Base-by-base conservation (phyloP, 305 asterid species). In the Andrographis paniculata region DNA sequence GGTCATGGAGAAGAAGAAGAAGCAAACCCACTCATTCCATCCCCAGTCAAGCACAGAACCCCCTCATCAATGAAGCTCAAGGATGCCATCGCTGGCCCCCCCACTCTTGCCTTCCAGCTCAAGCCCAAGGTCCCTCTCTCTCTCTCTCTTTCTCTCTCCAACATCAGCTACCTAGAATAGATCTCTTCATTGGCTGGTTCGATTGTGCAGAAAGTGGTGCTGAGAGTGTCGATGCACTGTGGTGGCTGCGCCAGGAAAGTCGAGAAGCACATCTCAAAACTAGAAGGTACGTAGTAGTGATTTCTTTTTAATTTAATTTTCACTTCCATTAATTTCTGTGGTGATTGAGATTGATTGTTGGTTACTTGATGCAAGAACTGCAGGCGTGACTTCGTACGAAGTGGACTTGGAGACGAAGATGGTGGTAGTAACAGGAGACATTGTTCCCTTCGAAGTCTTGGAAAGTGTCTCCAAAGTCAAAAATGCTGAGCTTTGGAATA, bases 401-500 rank as follows among this genome's bases (percentile, higher is more conserved):
- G 47, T 83, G 45, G 85, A 83, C 52, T 45, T 83, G 72, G 91
- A 83, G 45, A 75, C 74, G 20, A 83, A 83, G 72, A 79, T 73
- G 87, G 94, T 83, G 59, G 85, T 83, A 40, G 67, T 79, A 37
- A 73, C 42, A 21, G 94, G 94, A 19, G 94, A 83, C 76, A 75
- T 83, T 51, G 73, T 67, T 33, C 94, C 94, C 21, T 73, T 64
- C 58, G 71, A 79, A 63, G 87, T 83, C 9, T 63, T 83, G 79
- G 82, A 83, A 77, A 83, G 94, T 59, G 78, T 83, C 21, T 83
- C 94, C 7, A 83, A 67, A 65, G 82, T 84, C 36, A 80, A 84
- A 65, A 50, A 64, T 44, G 95, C 93, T 0, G 66, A 80, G 62
- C 68, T 80, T 45, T 77, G 82, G 92, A 58, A 58, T 52, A 55